These are phyloP conservation scores for Rubroboletus pulcherrimus DNA, from an alignment of 768 basidiomycete species.

Conservation along the genomic window DNA sequence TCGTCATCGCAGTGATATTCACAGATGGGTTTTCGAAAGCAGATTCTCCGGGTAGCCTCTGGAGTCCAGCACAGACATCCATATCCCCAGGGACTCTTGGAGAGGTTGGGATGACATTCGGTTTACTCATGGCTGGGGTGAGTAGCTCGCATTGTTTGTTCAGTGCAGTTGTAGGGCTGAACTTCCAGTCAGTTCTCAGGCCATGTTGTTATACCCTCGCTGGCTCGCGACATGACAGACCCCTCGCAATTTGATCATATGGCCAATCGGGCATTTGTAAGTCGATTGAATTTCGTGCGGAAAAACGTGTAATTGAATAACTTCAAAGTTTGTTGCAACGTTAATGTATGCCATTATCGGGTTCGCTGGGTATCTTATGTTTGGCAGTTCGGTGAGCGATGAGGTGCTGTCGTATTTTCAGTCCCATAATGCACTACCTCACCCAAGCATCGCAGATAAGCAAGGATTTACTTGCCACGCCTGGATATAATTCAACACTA, in stretches of 20 bases:
- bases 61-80: conserved; percentile 68
- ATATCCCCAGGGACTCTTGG: conserved; percentile 47
- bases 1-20: conserved; percentile 73
- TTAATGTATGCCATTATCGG: conserved; percentile 66
- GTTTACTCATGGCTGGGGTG: conserved; percentile 90
- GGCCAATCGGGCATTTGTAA: conserved; percentile 83
- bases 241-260: conserved; percentile 77
- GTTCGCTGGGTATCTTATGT: conserved; percentile 88
- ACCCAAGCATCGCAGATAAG: conserved; percentile 56
- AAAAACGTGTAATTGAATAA: neutral
- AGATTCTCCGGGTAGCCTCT: conserved; percentile 76
- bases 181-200: conserved; percentile 65
- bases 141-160: conserved; percentile 19
- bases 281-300: conserved; percentile 21
- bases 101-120: conserved; percentile 76
- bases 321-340: conserved; percentile 55
- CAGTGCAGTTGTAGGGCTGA: neutral
- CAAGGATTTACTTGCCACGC: conserved; percentile 67
- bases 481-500: conserved; percentile 66
- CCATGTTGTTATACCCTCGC: conserved; percentile 86
- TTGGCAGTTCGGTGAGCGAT: conserved; percentile 72
- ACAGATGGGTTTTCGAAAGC: conserved; percentile 76
- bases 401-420: conserved; percentile 50
- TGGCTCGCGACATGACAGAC: conserved; percentile 86
- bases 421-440: neutral